Percentiles rank a stretch among this genome's conserved stretches.
These are phyloP conservation scores for Hypoxylon sp. DNA, from an alignment of 2,329 filamentous ascomycete species.

Conservation along the genomic window DNA sequence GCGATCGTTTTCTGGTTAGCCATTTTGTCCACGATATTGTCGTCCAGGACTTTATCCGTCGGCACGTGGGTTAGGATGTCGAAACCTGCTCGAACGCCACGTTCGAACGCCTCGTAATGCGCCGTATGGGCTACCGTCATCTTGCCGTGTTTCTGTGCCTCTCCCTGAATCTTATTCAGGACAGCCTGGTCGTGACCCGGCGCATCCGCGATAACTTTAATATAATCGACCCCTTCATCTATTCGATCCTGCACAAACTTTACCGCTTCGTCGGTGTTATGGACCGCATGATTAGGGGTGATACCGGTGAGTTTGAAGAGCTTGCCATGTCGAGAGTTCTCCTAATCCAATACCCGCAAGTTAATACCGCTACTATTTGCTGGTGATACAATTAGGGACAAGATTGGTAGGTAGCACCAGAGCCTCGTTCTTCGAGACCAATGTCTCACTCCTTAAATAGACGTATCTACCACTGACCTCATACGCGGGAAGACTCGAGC, in stretches of 20 bases:
- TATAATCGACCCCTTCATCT: slow-evolving; percentile 48
- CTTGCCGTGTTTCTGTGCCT: slow-evolving; percentile 47
- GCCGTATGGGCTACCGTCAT: slow-evolving; percentile 51
- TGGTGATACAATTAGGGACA: not conserved
- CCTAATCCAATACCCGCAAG: slow-evolving; percentile 10
- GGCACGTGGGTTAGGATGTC: slow-evolving; percentile 53
- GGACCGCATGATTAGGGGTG: slow-evolving; percentile 30
- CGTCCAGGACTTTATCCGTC: slow-evolving; percentile 49
- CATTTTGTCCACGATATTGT: slow-evolving; percentile 40
- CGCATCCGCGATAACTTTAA: slow-evolving; percentile 51
- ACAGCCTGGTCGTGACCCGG: slow-evolving; percentile 47
- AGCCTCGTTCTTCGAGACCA: not conserved
- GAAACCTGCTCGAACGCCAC: slow-evolving; percentile 50
- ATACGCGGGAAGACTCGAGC: slow-evolving; percentile 40
- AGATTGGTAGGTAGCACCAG: slow-evolving; percentile 1
- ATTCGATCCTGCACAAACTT: slow-evolving; percentile 43
- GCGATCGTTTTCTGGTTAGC: slow-evolving; percentile 42
- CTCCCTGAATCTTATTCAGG: slow-evolving; percentile 44
- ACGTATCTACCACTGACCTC: slow-evolving; percentile 33
- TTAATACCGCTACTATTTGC: slow-evolving; percentile 3
- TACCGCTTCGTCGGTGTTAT: slow-evolving; percentile 36
- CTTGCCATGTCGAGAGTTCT: slow-evolving; percentile 39
- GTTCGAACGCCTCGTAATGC: slow-evolving; percentile 46
- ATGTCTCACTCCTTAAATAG: not conserved
- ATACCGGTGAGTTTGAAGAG: slow-evolving; percentile 37